These are phyloP conservation scores for Fusarium keratoplasticum DNA, from an alignment of 2,329 filamentous ascomycete genomes.

Conservation along the genomic window DNA sequence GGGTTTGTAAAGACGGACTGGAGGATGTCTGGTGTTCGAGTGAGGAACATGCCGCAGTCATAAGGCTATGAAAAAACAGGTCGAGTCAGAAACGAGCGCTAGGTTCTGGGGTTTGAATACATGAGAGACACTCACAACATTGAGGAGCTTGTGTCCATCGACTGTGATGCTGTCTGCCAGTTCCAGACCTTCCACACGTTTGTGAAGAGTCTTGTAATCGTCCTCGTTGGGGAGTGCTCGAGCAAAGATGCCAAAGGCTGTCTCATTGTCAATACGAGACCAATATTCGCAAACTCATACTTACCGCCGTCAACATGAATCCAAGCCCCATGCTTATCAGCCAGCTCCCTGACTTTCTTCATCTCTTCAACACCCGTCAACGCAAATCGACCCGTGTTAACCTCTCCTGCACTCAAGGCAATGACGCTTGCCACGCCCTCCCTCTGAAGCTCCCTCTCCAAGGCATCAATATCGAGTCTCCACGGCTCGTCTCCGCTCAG, in stretches of 20 bases:
- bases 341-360: constrained; percentile 72
- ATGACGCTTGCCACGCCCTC: constrained; percentile 76
- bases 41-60: constrained; percentile 91
- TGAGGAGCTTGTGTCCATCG: constrained; percentile 92
- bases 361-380: constrained; percentile 69
- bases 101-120: background rate
- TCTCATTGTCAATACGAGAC: background rate
- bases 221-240: constrained; percentile 69
- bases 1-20: constrained; percentile 80
- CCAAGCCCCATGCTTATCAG: constrained; percentile 82
- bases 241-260: constrained; percentile 87
- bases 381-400: constrained; percentile 89
- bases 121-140: constrained; percentile 70
- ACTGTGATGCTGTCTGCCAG: constrained; percentile 88
- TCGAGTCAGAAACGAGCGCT: constrained; percentile 8
- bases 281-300: constrained; percentile 32
- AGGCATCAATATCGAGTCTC: constrained; percentile 73
- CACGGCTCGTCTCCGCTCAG: constrained; percentile 68
- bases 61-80: constrained; percentile 70
- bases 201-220: constrained; percentile 67
- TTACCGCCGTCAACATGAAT: constrained; percentile 85
- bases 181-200: constrained; percentile 73
- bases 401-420: constrained; percentile 85
- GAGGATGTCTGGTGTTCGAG: constrained; percentile 69
- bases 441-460: constrained; percentile 70